phyloP scores from a whole-genome alignment of 2,329 filamentous ascomycete genomes.

The Talaromyces verruculosus region DNA sequence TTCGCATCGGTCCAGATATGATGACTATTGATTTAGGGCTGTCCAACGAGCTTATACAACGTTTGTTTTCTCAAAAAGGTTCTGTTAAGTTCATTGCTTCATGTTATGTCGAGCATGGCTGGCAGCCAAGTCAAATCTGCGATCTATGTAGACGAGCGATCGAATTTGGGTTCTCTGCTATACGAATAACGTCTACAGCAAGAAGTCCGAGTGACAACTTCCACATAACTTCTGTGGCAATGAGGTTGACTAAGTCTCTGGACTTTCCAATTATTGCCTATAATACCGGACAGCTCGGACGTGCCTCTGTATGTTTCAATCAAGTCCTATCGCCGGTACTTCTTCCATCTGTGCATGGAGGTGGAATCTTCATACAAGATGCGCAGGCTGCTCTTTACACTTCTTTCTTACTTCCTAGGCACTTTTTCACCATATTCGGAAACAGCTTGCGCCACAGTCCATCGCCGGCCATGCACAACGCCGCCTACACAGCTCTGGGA shows the following conservation, averaged over 20 bases:
- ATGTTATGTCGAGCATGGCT: neutral
- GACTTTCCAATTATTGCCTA: conserved; percentile 27
- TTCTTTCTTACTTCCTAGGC: conserved; percentile 22
- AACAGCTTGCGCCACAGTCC: conserved; percentile 27
- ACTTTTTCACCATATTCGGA: conserved; percentile 29
- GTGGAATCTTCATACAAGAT: neutral
- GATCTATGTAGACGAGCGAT: neutral
- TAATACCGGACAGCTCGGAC: conserved; percentile 25
- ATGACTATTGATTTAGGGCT: neutral
- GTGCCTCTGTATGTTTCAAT: conserved; percentile 27
- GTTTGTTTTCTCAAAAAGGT: neutral
- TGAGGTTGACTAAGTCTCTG: conserved; percentile 1
- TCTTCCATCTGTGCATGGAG: conserved; percentile 6
- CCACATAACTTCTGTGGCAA: neutral
- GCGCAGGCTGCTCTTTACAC: conserved; percentile 4
- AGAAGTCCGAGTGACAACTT: neutral
- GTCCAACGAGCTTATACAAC: neutral
- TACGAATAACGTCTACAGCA: neutral
- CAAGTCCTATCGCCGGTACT: conserved; percentile 27
- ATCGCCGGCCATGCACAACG: conserved; percentile 32
- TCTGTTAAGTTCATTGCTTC: conserved; percentile 1
- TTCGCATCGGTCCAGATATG: conserved; percentile 2
- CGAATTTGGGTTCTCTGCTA: neutral
- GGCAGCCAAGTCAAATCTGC: neutral
- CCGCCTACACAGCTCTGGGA: conserved; percentile 27